Evolutionary conservation across 2,329 filamentous ascomycete species (phyloP).

Genomic region (Aspergillus sp.): DNA sequence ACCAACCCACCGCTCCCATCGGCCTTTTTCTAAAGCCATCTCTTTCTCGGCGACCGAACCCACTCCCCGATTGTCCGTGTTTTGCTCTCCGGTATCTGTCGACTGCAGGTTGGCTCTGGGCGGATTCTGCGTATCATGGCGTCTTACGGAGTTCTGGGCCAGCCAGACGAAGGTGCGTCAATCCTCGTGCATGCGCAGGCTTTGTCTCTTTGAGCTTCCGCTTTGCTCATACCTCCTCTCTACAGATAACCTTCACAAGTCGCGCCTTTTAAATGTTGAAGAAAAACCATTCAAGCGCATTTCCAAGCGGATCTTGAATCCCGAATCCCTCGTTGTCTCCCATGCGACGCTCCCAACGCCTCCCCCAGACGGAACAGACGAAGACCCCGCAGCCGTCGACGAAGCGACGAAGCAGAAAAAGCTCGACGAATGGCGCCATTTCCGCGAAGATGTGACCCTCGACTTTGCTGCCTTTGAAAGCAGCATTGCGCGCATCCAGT

Average conservation of each 20-base stretch:
- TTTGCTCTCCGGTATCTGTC: not conserved
- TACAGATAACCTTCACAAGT: slow-evolving; percentile 78
- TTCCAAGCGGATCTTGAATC: slow-evolving; percentile 72
- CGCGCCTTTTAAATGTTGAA: slow-evolving; percentile 83
- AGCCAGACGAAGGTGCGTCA: slow-evolving; percentile 55
- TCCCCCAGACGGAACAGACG: slow-evolving; percentile 58
- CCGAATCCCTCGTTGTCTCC: slow-evolving; percentile 62
- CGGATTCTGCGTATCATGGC: slow-evolving; percentile 43
- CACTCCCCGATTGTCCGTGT: not conserved
- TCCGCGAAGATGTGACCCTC: slow-evolving; percentile 79
- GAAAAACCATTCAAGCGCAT: slow-evolving; percentile 90
- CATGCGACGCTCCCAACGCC: slow-evolving; percentile 62
- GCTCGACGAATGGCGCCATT: slow-evolving; percentile 60
- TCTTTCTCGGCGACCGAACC: slow-evolving; percentile 17
- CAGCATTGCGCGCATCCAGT: slow-evolving; percentile 82
- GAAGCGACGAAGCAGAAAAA: slow-evolving; percentile 51
- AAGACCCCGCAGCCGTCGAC: slow-evolving; percentile 43
- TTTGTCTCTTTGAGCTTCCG: slow-evolving; percentile 2
- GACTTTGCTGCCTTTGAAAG: slow-evolving; percentile 88
- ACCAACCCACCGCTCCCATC: slow-evolving; percentile 15
- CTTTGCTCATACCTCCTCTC: slow-evolving; percentile 18
- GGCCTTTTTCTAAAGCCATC: slow-evolving; percentile 12
- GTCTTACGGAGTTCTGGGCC: slow-evolving; percentile 67
- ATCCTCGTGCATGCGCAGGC: slow-evolving; percentile 3
- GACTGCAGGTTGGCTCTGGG: not conserved